Evolutionary conservation across 805 yeast species (phyloP).

Genomic region (Kodamaea leandrae): DNA sequence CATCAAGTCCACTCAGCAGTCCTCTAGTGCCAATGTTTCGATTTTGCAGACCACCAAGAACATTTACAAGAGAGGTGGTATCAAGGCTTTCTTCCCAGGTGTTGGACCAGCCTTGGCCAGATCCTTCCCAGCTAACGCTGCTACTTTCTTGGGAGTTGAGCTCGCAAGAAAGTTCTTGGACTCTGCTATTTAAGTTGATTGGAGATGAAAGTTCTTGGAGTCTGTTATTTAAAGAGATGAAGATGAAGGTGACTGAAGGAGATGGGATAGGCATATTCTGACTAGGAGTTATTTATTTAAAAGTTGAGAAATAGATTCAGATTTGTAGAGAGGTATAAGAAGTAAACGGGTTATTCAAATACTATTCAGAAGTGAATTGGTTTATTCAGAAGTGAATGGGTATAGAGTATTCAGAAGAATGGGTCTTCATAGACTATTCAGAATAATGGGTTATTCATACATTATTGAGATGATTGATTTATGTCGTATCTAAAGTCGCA

Average conservation of each 20-base stretch:
- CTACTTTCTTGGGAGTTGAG: slow-evolving; percentile 95
- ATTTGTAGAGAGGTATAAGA: too few species aligned
- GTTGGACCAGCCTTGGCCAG: slow-evolving; percentile 92
- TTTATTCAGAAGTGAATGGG: too few species aligned
- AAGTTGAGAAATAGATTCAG: too few species aligned
- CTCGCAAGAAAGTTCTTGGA: slow-evolving; percentile 52
- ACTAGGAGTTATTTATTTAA: too few species aligned
- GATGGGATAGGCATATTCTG: not conserved
- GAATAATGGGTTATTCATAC: too few species aligned
- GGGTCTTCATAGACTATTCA: too few species aligned
- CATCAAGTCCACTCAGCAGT: slow-evolving; percentile 79
- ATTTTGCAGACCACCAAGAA: slow-evolving; percentile 63
- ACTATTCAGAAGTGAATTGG: too few species aligned
- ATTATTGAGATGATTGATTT: too few species aligned
- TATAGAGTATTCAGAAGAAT: too few species aligned
- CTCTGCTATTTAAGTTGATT: slow-evolving; percentile 33
- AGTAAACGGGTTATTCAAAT: too few species aligned
- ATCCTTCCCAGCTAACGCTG: slow-evolving; percentile 99
- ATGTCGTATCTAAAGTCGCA: too few species aligned
- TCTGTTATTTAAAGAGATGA: slow-evolving; percentile 3
- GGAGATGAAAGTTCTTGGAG: too few species aligned
- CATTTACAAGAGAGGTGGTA: slow-evolving; percentile 74
- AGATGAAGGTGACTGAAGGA: not conserved
- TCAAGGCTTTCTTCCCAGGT: slow-evolving; percentile 95
- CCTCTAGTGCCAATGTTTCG: slow-evolving; percentile 52